Evolutionary conservation across 2,329 filamentous ascomycete genomes (phyloP).

Genomic region (Apiospora marii): DNA sequence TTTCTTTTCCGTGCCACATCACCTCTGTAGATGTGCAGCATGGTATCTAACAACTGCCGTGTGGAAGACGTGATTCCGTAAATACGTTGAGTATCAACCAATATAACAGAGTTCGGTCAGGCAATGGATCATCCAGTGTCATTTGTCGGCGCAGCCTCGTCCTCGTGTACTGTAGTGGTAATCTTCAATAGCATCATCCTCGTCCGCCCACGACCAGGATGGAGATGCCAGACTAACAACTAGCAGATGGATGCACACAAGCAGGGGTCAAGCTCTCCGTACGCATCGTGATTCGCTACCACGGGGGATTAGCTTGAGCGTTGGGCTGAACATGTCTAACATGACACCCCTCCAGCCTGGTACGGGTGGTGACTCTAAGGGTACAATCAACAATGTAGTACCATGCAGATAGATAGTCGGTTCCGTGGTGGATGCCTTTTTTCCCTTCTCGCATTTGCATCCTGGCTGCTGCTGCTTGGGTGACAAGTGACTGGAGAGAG

Average conservation of each 20-base stretch:
- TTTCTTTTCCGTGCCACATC: not conserved
- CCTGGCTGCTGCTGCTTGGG: not conserved
- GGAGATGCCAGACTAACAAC: constrained; percentile 31
- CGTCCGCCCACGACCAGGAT: constrained; percentile 30
- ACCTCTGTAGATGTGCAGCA: not conserved
- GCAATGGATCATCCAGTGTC: not conserved
- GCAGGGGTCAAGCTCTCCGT: constrained; percentile 19
- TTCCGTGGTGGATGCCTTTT: constrained; percentile 10
- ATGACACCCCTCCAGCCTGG: not conserved
- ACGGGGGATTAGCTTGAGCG: constrained; percentile 33
- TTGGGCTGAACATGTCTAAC: constrained; percentile 37
- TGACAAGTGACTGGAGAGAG: not conserved
- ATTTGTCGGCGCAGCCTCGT: constrained; percentile 12
- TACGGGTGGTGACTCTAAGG: not conserved
- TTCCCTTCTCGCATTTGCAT: constrained; percentile 1
- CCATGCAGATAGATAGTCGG: not conserved
- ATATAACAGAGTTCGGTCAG: not conserved
- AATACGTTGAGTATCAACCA: not conserved
- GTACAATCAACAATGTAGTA: constrained; percentile 2
- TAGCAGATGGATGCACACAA: constrained; percentile 31
- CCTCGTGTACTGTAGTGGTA: not conserved
- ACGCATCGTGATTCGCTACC: constrained; percentile 38
- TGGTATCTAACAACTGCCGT: not conserved
- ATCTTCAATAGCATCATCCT: constrained; percentile 29
- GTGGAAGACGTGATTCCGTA: not conserved